Base-by-base conservation (phyloP, 2,329 filamentous ascomycete genomes). In the Xylariaceae sp. region DNA sequence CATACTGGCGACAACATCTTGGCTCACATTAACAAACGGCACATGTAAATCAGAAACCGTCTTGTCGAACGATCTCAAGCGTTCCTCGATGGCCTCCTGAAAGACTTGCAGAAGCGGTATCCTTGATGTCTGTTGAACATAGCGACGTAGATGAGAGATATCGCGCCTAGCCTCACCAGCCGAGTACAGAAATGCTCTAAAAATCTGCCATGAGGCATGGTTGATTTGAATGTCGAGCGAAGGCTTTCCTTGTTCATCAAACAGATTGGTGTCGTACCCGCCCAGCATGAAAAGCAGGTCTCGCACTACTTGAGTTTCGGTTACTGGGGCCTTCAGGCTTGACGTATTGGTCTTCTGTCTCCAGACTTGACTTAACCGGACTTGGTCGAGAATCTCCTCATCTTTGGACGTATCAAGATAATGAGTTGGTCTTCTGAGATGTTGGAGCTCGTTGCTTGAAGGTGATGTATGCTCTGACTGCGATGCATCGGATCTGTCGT, bases 201-300 rank as follows among this genome's bases (percentile, higher is more conserved):
- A 74, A 1, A 76, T 73, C 18, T 78, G 73, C 71, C 71, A 73
- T 0, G 75, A 74, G 11, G 80, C 65, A 49, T 76, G 71, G 0
- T 67, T 61, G 22, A 81, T 69, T 48, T 80, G 74, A 47, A 74
- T 80, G 1, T 58, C 59, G 4, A 69, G 60, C 1, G 68, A 64
- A 0, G 73, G 71, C 6, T 64, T 56, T 12, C 70, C 72, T 43
- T 73, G 62, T 3, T 58, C 18, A 48, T 70, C 71, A 60, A 91
- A 96, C 1, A 96, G 63, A 1, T 83, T 85, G 2, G 87, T 92
- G 6, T 84, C 79, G 4, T 94, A 71, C 1, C 91, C 91, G 47
- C 83, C 81, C 0, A 97, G 77, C 89, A 96, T 95, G 60, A 89
- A 92, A 0, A 96, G 73, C 0, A 83, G 80, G 62, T 97, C 90